phyloP scores from a whole-genome alignment of 2,329 filamentous ascomycete species.

The Colletotrichum siamense region DNA sequence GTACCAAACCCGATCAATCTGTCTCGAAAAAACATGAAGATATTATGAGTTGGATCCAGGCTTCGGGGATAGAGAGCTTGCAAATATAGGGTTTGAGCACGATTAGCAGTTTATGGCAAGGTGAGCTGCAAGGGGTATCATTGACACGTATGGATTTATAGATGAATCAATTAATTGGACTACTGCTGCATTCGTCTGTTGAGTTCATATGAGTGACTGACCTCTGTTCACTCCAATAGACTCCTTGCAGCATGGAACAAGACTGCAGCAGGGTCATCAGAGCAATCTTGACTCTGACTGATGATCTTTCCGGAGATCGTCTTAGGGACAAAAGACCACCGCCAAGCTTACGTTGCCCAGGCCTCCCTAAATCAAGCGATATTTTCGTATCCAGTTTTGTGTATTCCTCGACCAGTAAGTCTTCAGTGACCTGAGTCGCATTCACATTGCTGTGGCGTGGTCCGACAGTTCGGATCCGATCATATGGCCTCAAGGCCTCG shows the following conservation, averaged over 20 bases:
- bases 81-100: not conserved
- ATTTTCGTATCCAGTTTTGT: not conserved
- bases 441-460: not conserved
- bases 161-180: not conserved
- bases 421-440: not conserved
- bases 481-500: not conserved
- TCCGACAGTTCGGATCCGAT: not conserved
- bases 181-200: not conserved
- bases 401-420: not conserved
- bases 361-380: not conserved
- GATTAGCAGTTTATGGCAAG: not conserved
- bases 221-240: rapidly evolving
- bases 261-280: not conserved
- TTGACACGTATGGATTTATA: not conserved
- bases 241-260: not conserved
- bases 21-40: not conserved
- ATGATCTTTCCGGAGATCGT: not conserved
- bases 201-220: not conserved
- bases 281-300: not conserved
- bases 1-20: not conserved
- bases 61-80: not conserved
- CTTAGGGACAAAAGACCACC: not conserved
- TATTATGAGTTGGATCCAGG: not conserved
- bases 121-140: not conserved
- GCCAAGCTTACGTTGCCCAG: not conserved